A percentile compares a stretch with the other conserved stretches of the same genome.
phyloP scores from a whole-genome alignment of 352 stramenopile genomes.

The Phytophthora agathidicida region DNA sequence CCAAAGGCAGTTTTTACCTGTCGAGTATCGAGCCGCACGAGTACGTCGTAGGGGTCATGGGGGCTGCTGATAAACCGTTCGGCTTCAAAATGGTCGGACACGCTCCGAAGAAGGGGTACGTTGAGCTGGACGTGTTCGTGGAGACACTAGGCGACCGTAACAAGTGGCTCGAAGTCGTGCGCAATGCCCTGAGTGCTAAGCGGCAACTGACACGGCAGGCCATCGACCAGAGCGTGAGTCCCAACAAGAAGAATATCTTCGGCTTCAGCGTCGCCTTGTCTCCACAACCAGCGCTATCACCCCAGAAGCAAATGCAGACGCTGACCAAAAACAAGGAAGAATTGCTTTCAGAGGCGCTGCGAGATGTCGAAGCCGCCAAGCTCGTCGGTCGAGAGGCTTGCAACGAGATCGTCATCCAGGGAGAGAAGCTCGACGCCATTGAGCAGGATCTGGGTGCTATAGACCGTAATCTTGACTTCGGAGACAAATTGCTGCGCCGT shows the following conservation, averaged over 20 bases:
- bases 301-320: conserved; percentile 76
- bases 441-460: conserved; percentile 67
- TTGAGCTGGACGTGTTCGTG: conserved; percentile 84
- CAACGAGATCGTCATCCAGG: conserved; percentile 75
- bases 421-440: conserved; percentile 77
- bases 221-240: conserved; percentile 40
- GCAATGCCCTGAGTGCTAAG: conserved; percentile 67
- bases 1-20: conserved; percentile 80
- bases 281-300: conserved; percentile 32
- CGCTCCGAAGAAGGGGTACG: conserved; percentile 72
- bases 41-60: conserved; percentile 73
- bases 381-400: conserved; percentile 69
- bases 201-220: conserved; percentile 51
- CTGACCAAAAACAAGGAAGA: conserved; percentile 63
- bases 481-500: conserved; percentile 73
- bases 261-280: conserved; percentile 48
- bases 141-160: conserved; percentile 63
- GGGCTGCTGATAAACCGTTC: conserved; percentile 74
- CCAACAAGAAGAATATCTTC: conserved; percentile 58
- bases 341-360: conserved; percentile 72
- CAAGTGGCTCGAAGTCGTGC: conserved; percentile 83
- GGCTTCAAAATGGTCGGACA: conserved; percentile 89
- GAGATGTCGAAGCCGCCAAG: conserved; percentile 78
- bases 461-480: conserved; percentile 69
- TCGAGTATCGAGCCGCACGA: conserved; percentile 82